Percentiles rank a stretch among this genome's conserved stretches.
These are phyloP conservation scores for Xylariomycetidae sp. DNA, from an alignment of 2,329 filamentous ascomycete species.

Conservation along the genomic window DNA sequence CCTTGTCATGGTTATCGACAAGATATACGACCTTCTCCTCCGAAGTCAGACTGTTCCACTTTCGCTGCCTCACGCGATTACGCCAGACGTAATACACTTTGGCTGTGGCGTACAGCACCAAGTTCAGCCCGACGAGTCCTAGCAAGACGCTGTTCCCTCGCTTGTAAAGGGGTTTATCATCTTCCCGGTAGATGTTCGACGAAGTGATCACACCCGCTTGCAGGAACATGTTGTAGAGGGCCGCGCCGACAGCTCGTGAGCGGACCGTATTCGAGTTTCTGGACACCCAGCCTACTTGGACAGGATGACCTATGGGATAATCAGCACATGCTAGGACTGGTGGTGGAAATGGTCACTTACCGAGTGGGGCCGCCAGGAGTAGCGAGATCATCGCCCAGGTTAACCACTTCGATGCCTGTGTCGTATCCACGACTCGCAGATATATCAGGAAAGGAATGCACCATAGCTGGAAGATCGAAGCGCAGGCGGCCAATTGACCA, in stretches of 20 bases:
- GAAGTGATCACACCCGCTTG: constrained; percentile 30
- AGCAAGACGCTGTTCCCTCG: constrained; percentile 51
- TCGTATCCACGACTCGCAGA: constrained; percentile 37
- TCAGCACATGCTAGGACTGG: constrained; percentile 1
- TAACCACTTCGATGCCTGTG: constrained; percentile 35
- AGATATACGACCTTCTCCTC: constrained; percentile 47
- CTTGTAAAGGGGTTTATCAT: constrained; percentile 50
- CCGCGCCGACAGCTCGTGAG: constrained; percentile 52
- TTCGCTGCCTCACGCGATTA: constrained; percentile 39
- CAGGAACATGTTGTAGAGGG: constrained; percentile 48
- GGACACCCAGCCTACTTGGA: constrained; percentile 31
- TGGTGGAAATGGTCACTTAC: constrained; percentile 19
- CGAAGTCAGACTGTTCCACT: constrained; percentile 43
- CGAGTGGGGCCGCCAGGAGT: constrained; percentile 36
- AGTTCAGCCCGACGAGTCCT: constrained; percentile 42
- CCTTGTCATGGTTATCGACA: constrained; percentile 34
- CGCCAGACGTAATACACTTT: constrained; percentile 48
- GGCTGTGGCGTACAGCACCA: constrained; percentile 43
- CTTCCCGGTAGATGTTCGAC: constrained; percentile 44
- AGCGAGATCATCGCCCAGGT: constrained; percentile 38
- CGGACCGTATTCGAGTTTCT: constrained; percentile 55
- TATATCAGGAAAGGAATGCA: constrained; percentile 54
- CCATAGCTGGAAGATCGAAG: constrained; percentile 52
- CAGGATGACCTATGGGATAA: constrained; percentile 15
- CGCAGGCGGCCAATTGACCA: constrained; percentile 45